phyloP scores from a whole-genome alignment of 306 rosid genomes.

The Geum urbanum region DNA sequence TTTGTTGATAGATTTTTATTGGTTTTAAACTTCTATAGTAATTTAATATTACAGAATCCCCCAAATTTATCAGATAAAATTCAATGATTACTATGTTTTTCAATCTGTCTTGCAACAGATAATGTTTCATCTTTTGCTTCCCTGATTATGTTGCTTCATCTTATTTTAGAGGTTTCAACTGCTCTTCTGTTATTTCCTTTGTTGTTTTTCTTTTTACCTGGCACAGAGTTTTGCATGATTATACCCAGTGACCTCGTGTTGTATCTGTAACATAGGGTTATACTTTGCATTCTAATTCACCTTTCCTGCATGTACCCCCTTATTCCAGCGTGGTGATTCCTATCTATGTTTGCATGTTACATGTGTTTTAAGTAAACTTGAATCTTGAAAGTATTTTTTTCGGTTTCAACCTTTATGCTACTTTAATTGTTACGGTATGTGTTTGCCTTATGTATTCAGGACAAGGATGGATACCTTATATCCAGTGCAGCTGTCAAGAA shows the following conservation, averaged over 20 bases:
- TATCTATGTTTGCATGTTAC: neutral
- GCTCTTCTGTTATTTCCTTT: neutral
- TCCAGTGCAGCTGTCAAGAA: slow-evolving; percentile 37
- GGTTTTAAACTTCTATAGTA: neutral
- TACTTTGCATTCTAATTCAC: neutral
- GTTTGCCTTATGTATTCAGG: slow-evolving; percentile 31
- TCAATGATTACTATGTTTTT: neutral
- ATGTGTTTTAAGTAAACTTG: slow-evolving; percentile 7
- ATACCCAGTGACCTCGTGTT: neutral
- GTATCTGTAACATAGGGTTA: neutral
- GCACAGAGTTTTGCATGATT: neutral
- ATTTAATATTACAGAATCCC: too few species aligned
- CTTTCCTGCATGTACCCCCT: neutral
- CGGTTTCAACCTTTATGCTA: neutral
- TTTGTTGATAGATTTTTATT: neutral
- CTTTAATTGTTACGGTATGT: neutral
- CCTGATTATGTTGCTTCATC: neutral
- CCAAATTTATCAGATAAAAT: too few species aligned
- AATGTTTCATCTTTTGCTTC: neutral
- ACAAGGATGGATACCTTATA: slow-evolving; percentile 26
- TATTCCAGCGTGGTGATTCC: neutral
- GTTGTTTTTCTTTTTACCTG: neutral
- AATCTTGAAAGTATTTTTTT: neutral
- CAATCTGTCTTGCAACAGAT: neutral
- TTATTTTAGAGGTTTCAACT: neutral